A percentile compares a stretch with the other conserved stretches of the same genome.
Evolutionary conservation across 495 filamentous ascomycete genomes (phyloP).

Genomic region (Annulohypoxylon moriforme): DNA sequence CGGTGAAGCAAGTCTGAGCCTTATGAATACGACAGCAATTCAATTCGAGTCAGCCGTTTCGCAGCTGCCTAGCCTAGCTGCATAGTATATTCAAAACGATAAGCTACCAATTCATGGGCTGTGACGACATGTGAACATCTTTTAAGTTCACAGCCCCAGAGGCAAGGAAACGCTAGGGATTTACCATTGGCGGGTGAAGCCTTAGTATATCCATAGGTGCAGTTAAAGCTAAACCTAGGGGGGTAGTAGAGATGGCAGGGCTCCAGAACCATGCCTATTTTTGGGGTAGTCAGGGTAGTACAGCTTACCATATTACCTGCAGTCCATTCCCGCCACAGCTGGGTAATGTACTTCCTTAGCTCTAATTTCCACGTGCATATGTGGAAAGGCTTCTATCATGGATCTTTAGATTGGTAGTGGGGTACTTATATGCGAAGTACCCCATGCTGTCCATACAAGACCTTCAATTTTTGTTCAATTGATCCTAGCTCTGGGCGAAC

Average conservation of each 20-base stretch:
- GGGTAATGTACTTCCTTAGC: not conserved
- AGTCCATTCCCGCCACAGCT: not conserved
- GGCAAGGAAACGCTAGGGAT: slow-evolving; percentile 17
- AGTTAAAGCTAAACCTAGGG: slow-evolving; percentile 13
- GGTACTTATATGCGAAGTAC: slow-evolving; percentile 1
- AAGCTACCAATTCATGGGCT: slow-evolving; percentile 4
- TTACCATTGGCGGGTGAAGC: slow-evolving; percentile 22
- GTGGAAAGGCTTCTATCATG: not conserved
- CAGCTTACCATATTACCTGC: not conserved
- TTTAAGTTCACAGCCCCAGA: slow-evolving; percentile 30
- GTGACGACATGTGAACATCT: slow-evolving; percentile 21
- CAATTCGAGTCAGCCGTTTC: not conserved
- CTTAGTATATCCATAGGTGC: not conserved
- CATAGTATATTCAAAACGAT: no score
- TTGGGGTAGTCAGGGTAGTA: slow-evolving; percentile 28
- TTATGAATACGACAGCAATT: slow-evolving; percentile 10
- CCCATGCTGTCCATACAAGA: not conserved
- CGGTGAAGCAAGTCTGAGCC: slow-evolving; percentile 10
- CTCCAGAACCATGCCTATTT: slow-evolving; percentile 37
- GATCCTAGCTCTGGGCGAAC: slow-evolving; percentile 26
- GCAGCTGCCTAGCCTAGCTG: not conserved
- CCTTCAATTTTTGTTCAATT: slow-evolving; percentile 9
- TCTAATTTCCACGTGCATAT: slow-evolving; percentile 8
- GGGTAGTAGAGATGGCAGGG: slow-evolving; percentile 21
- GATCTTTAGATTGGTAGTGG: not conserved